Evolutionary conservation across 2,329 filamentous ascomycete genomes (phyloP), one percentile per base, ranked within the genome.

Genomic region (Samsoniella hepiali): DNA sequence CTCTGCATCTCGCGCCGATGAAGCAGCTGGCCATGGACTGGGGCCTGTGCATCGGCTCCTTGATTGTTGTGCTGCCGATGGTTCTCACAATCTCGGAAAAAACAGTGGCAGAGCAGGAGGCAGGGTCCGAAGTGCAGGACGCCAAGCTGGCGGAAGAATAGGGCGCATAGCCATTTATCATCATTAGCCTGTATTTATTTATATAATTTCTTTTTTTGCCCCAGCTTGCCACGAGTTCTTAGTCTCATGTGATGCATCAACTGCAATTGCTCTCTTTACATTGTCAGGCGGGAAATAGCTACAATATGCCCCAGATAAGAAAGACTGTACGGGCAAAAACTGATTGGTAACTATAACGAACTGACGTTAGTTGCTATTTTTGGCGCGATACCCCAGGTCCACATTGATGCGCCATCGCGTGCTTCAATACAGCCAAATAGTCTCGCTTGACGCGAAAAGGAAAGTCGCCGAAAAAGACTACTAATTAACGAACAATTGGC

Each of bases 21-120:
- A 73, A 73, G 1, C 78, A 81, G 69, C 72, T 81, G 53, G 78
- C 72, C 3, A 79, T 80, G 74, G 73, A 79, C 63, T 81, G 78
- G 78, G 77, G 77, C 1, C 67, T 81, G 15, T 79, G 75, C 62
- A 79, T 81, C 60, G 79, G 76, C 2, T 72, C 77, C 0, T 67
- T 81, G 31, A 64, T 79, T 5, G 64, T 81, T 47, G 78, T 73
- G 5, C 68, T 82, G 55, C 79, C 79, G 3, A 72, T 76, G 0
- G 77, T 81, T 3, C 72, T 73, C 67, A 74, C 77, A 0, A 77
- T 81, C 3, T 65, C 67, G 2, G 67, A 69, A 56, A 70, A 67
- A 27, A 74, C 73, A 0, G 62, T 63, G 31, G 65, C 67, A 1
- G 68, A 70, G 47, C 65, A 69, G 22, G 72, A 73, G 63, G 67